Evolutionary conservation across 495 filamentous ascomycete species (phyloP), one percentile per base, ranked within the genome.

Genomic region (Penicillium manginii): DNA sequence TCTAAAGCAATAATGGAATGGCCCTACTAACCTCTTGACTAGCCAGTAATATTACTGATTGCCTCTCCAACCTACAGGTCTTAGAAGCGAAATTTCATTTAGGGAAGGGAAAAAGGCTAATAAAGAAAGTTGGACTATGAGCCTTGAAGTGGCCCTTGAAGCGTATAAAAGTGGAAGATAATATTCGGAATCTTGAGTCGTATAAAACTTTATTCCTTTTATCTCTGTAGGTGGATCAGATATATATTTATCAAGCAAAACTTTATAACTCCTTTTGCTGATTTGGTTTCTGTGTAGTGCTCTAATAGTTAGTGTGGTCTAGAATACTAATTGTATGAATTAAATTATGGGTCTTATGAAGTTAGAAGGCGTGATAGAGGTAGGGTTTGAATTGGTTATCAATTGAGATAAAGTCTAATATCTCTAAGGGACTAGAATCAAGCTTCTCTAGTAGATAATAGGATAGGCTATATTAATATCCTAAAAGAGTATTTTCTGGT

Each of bases 71-170:
- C 46, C 64, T 72, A 29, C 57, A 26, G 51, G 62, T 42, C 18
- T 69, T 72, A 50, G 54, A 72, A 60, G 60, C 45, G 52, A 67
- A 42, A 60, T 45, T 72, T 45, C 56, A 69, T 64, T 57, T 55
- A 26, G 62, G 62, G 47, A 64, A 58, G 23, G 60, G 58, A 63
- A 66, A 66, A 22, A 69, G 42, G 5, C 49, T 65, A 14, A 70
- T 71, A 61, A 65, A 52, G n/a, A 69, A 64, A 60, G 0, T 70
- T 40, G 68, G 69, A 45, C 54, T 70, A 23, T 57, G 63, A 63
- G 60, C 70, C 40, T 61, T 71, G 15, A 73, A 68, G 14, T 73
- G 70, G 66, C 68, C 70, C 9, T 31, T 75, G 53, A 64, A 68
- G 53, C 61, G 64, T 10, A 23, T 31, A 49, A 63, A 75, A 39